A percentile compares a stretch with the other conserved stretches of the same genome.
These are phyloP conservation scores for Talaromyces liani DNA, from an alignment of 495 filamentous ascomycete species.

Conservation along the genomic window DNA sequence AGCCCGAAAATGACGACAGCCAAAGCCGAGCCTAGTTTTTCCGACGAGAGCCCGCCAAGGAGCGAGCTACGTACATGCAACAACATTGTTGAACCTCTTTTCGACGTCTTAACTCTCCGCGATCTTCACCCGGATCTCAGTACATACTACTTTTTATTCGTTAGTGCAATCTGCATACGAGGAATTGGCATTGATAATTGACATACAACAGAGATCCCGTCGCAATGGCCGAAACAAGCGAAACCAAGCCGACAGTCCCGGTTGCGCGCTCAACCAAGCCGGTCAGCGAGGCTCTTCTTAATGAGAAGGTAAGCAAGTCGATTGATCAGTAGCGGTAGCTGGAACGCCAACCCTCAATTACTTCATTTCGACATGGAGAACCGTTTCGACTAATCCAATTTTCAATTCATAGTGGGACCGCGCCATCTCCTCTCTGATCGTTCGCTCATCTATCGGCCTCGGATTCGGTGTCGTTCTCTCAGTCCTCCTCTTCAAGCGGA, in stretches of 20 bases:
- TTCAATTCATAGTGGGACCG: slow-evolving; percentile 79
- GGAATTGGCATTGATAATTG: neutral
- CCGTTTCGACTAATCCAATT: neutral
- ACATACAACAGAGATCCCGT: slow-evolving; percentile 6
- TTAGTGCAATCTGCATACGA: neutral
- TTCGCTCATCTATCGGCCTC: slow-evolving; percentile 88
- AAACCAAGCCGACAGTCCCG: slow-evolving; percentile 39
- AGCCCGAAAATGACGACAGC: slow-evolving; percentile 1
- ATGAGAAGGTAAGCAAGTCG: slow-evolving; percentile 73
- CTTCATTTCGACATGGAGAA: neutral
- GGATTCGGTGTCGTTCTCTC: slow-evolving; percentile 97
- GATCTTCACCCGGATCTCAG: neutral
- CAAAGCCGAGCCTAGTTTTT: slow-evolving; percentile 25
- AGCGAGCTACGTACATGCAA: neutral
- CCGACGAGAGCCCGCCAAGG: slow-evolving; percentile 33
- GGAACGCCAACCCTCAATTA: neutral
- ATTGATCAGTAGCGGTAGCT: neutral
- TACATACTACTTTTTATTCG: slow-evolving; percentile 14
- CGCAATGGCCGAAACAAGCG: slow-evolving; percentile 51
- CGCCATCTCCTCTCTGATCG: slow-evolving; percentile 90
- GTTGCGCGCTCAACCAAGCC: slow-evolving; percentile 56
- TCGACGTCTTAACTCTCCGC: slow-evolving; percentile 7
- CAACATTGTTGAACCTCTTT: slow-evolving; percentile 6
- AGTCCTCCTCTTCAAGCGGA: slow-evolving; percentile 92
- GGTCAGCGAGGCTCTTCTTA: slow-evolving; percentile 87